Percentiles rank a stretch among this genome's conserved stretches.
Conservation (phyloP, 495 filamentous ascomycete genomes). For the Xylaria bambusicola region DNA sequence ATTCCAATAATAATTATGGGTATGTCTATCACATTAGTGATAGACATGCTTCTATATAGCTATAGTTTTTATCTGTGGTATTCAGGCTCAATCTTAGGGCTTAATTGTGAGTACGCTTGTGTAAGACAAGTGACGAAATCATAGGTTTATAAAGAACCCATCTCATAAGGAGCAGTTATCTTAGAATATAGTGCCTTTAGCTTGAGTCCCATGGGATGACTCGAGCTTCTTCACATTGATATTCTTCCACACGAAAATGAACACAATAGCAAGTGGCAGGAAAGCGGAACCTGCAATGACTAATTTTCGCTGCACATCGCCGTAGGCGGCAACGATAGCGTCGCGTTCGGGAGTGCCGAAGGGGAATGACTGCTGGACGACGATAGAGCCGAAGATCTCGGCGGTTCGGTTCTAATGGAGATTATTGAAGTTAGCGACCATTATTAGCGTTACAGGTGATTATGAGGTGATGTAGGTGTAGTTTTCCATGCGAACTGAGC, state of each 20-base stretch:
- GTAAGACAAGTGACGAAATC: no score
- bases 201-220: conserved; percentile 29
- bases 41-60: no score
- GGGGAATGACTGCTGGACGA: conserved; percentile 55
- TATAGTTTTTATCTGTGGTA: background rate
- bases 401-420: conserved; percentile 43
- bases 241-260: conserved; percentile 50
- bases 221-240: conserved; percentile 54
- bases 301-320: conserved; percentile 49
- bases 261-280: conserved; percentile 45
- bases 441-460: conserved; percentile 40
- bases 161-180: background rate
- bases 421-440: conserved; percentile 26
- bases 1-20: no score
- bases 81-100: no score
- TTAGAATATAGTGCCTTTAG: conserved; percentile 38
- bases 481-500: no score
- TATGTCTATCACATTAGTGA: no score
- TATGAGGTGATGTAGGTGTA: no score
- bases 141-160: no score
- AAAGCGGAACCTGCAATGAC: conserved; percentile 47
- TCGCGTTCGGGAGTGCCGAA: conserved; percentile 57
- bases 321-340: conserved; percentile 59
- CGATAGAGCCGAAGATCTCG: conserved; percentile 59
- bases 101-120: no score